Conservation (phyloP, 345 rosid species). For the Camelina laxa region DNA sequence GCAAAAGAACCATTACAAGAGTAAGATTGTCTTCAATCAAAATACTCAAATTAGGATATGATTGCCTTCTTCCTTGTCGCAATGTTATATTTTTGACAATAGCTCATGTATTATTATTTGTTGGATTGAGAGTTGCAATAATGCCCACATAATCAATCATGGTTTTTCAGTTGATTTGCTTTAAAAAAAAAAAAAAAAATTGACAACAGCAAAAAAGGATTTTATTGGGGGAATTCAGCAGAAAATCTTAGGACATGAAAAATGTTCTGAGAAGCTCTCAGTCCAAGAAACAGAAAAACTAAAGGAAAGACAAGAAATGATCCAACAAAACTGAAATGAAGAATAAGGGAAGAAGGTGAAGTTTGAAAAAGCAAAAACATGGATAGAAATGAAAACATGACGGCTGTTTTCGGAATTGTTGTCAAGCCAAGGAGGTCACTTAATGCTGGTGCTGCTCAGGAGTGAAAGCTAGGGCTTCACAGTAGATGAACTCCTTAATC, state of each 20-base stretch:
- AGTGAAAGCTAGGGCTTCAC: slow-evolving; percentile 85
- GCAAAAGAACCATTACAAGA: slow-evolving; percentile 33
- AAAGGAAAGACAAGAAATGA: neutral
- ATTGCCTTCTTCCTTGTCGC: slow-evolving; percentile 29
- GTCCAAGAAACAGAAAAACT: neutral
- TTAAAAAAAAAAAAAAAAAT: neutral
- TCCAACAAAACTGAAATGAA: neutral
- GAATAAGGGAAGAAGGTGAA: neutral
- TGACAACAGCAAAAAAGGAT: slow-evolving; percentile 7
- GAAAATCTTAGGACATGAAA: neutral
- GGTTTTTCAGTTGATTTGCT: neutral
- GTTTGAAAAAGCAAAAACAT: neutral
- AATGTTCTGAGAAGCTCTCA: slow-evolving; percentile 12
- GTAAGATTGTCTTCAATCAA: slow-evolving; percentile 27
- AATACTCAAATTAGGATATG: slow-evolving; percentile 24
- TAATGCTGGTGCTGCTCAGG: slow-evolving; percentile 58
- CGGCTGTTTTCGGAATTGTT: neutral
- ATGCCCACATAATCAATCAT: slow-evolving; percentile 24
- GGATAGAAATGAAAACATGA: neutral
- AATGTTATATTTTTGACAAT: slow-evolving; percentile 30
- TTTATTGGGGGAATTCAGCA: neutral
- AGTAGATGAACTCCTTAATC: slow-evolving; percentile 80
- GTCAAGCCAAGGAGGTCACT: slow-evolving; percentile 5
- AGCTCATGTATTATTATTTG: slow-evolving; percentile 36
- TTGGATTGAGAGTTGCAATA: slow-evolving; percentile 38